A percentile compares a stretch with the other conserved stretches of the same genome.
Conservation (phyloP, 192 early-diverging fungal genomes). For the Coemansia guatemalensis region DNA sequence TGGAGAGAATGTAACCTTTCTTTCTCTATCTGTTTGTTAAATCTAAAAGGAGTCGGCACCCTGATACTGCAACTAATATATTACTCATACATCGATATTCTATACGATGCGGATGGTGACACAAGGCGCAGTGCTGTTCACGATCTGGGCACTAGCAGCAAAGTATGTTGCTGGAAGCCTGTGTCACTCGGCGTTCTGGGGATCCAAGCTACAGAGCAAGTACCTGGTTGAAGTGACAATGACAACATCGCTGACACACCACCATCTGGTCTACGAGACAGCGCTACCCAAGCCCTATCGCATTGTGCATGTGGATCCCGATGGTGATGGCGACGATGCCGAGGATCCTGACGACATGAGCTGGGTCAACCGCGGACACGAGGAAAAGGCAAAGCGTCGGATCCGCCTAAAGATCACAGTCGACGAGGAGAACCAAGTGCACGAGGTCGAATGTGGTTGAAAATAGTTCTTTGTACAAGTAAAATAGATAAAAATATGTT, state of each 20-base stretch:
- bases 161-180: constrained; percentile 12
- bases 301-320: constrained; percentile 46
- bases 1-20: too few relatives aligned
- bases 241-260: constrained; percentile 26
- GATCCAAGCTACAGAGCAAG: constrained; percentile 32
- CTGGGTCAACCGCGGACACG: constrained; percentile 42
- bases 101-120: background rate
- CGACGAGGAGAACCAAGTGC: constrained; percentile 43
- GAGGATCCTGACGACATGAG: constrained; percentile 45
- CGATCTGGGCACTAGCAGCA: background rate
- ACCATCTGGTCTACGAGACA: constrained; percentile 46
- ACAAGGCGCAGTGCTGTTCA: background rate
- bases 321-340: constrained; percentile 43
- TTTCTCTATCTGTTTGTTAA: too few relatives aligned
- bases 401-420: constrained; percentile 43
- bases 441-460: constrained; percentile 43
- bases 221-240: constrained; percentile 38
- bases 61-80: too few relatives aligned
- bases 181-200: constrained; percentile 47
- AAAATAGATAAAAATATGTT: background rate
- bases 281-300: constrained; percentile 44
- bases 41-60: too few relatives aligned
- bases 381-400: constrained; percentile 38
- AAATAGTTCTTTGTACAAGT: background rate
- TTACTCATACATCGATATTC: too few relatives aligned